Evolutionary conservation across 2,329 filamentous ascomycete species (phyloP), one percentile per base, ranked within the genome.

Genomic region (Clonostachys solani): DNA sequence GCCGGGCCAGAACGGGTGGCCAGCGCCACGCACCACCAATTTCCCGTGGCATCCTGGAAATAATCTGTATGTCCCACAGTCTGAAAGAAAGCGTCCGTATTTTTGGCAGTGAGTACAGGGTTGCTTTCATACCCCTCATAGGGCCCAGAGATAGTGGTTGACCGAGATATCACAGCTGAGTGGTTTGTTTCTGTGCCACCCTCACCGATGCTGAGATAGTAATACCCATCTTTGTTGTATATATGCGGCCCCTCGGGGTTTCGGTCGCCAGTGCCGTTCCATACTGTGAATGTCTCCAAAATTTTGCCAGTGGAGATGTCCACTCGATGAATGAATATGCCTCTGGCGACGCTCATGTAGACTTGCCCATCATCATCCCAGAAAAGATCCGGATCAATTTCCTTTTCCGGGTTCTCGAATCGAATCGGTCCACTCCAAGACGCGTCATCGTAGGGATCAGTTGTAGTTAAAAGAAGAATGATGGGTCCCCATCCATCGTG

Each of bases 141-240:
- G 0, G 74, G 74, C 0, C 73, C 74, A 34, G 46, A 62, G 5
- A 75, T 54, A 0, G 70, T 3, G 36, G 57, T 50, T 1, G 71
- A 64, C 5, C 72, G 64, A 0, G 73, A 70, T 33, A 76, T 71
- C 3, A 65, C 70, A 29, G 69, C 60, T 40, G 62, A 61, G 45
- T 76, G 73, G 17, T 64, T 54, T 1, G 54, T 58, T 36, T 58
- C 62, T 3, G 74, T 77, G 2, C 75, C 75, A 0, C 74, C 75
- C 50, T 78, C 72, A 0, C 73, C 72, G 2, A 71, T 72, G 43
- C 75, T 61, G 12, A 78, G 63, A 47, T 77, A 78, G 50, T 73
- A 77, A 38, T 63, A 74, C 53, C 64, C 29, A 54, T 65, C 33
- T 23, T 65, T 68, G 50, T 67, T 69, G 52, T 69, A 71, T 13